phyloP scores from a whole-genome alignment of 805 yeast genomes.

The Teunomyces lycoperdinae region DNA sequence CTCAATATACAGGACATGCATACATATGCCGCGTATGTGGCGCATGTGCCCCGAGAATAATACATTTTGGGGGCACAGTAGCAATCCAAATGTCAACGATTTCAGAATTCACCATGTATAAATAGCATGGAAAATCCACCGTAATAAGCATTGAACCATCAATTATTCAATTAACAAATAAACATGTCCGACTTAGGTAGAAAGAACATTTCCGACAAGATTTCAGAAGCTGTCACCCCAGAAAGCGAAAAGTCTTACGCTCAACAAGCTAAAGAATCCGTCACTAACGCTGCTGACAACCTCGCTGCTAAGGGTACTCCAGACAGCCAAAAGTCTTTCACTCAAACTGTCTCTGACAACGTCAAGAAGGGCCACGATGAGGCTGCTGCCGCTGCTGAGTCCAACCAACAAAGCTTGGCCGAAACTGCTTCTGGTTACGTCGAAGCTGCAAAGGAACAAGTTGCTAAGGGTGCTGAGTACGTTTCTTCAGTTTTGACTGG shows the following conservation, averaged over 20 bases:
- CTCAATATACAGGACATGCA: not conserved
- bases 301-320: constrained; percentile 52
- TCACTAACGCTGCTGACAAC: constrained; percentile 34
- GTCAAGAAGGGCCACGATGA: constrained; percentile 55
- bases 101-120: not conserved
- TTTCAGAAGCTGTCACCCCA: constrained; percentile 38
- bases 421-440: constrained; percentile 47
- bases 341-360: constrained; percentile 68
- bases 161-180: not conserved
- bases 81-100: not conserved
- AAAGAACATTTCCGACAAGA: constrained; percentile 40
- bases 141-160: not conserved
- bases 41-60: not conserved
- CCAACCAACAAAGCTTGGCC: constrained; percentile 25
- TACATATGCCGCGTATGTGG: not conserved
- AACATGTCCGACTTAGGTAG: constrained; percentile 44
- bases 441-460: constrained; percentile 54
- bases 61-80: not conserved
- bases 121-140: not conserved
- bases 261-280: constrained; percentile 37
- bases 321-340: constrained; percentile 61
- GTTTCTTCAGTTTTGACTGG: constrained; percentile 53
- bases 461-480: constrained; percentile 55
- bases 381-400: constrained; percentile 33
- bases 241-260: constrained; percentile 37